phyloP scores from a whole-genome alignment of 331 rosid species.

The Malus hybrid region DNA sequence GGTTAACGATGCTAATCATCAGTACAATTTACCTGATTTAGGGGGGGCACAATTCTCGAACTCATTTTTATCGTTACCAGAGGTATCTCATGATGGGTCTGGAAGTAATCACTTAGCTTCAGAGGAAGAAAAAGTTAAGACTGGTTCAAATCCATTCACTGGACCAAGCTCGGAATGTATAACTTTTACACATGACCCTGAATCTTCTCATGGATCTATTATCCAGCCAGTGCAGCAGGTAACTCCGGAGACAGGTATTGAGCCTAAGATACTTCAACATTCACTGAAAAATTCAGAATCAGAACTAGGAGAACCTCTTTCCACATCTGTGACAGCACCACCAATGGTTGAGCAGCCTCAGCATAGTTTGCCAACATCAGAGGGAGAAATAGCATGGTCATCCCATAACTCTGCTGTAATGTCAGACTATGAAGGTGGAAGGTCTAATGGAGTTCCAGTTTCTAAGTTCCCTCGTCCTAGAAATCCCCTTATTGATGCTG shows the following conservation, averaged over 20 bases:
- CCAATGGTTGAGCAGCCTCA: slow-evolving; percentile 30
- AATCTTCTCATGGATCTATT: slow-evolving; percentile 21
- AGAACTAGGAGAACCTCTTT: slow-evolving; percentile 24
- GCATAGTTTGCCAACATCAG: slow-evolving; percentile 25
- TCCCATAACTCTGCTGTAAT: slow-evolving; percentile 21
- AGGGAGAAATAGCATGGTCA: slow-evolving; percentile 33
- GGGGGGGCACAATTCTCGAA: slow-evolving; percentile 38
- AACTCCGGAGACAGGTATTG: slow-evolving; percentile 21
- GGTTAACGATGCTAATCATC: slow-evolving; percentile 27
- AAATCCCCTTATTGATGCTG: slow-evolving; percentile 68
- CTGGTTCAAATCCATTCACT: slow-evolving; percentile 30
- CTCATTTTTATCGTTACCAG: slow-evolving; percentile 36
- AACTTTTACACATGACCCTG: slow-evolving; percentile 17
- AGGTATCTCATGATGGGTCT: slow-evolving; percentile 25
- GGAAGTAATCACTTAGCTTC: slow-evolving; percentile 22
- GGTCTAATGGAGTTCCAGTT: slow-evolving; percentile 39
- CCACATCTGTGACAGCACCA: slow-evolving; percentile 24
- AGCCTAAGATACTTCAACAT: slow-evolving; percentile 24
- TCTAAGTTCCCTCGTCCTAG: slow-evolving; percentile 62
- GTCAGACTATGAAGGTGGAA: slow-evolving; percentile 30
- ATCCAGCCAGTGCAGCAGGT: slow-evolving; percentile 29
- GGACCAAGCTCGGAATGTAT: slow-evolving; percentile 12
- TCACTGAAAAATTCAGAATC: slow-evolving; percentile 28
- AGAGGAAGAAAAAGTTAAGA: slow-evolving; percentile 30
- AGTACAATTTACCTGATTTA: slow-evolving; percentile 26